Base-by-base conservation (phyloP, 2,329 filamentous ascomycete genomes). In the Colletotrichum sp. region DNA sequence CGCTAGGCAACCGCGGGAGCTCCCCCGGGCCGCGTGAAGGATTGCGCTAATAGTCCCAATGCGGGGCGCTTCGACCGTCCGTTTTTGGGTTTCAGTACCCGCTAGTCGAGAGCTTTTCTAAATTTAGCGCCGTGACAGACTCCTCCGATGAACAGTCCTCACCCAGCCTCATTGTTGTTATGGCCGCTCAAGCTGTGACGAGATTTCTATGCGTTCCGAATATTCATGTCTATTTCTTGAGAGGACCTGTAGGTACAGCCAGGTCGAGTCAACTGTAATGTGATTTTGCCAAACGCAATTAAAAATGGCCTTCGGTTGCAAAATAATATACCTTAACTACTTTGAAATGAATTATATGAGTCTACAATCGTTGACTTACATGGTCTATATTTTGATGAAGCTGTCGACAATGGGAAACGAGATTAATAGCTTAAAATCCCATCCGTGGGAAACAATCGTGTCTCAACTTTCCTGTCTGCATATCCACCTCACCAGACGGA, bases 321-420 rank as follows among this genome's bases (percentile, higher is more conserved):
- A 43, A 10, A 43, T 8, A 5, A n/a, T 3, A n/a, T 3, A 43
- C 18, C 1, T 10, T 0, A n/a, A 43, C 3, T 43, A 2, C 1
- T 43, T 1, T 12, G 9, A n/a, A n/a, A 43, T 4, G 1, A 43
- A 2, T 12, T 10, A 43, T 43, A n/a, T 18, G 4, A 10, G 18
- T n/a, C 1, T n/a, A 43, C 18, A n/a, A 6, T 5, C 38, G 18
- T 18, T 38, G 5, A 3, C 34, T 8, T 38, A 38, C 34, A 38
- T 16, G 5, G 9, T 9, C 36, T 38, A 18, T 38, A 18, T 4
- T 38, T 38, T 5, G 16, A 38, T 38, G 5, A 38, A 38, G 16
- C 36, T 38, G 16, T 38, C 5, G 7, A 16, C 34, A 36, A 36
- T 15, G 32, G 10, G 3, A 36, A 7, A 36, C 13, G 8, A 36